A percentile compares a stretch with the other conserved stretches of the same genome.
These are phyloP conservation scores for Emydomyces testavorans DNA, from an alignment of 2,329 filamentous ascomycete genomes.

Conservation along the genomic window DNA sequence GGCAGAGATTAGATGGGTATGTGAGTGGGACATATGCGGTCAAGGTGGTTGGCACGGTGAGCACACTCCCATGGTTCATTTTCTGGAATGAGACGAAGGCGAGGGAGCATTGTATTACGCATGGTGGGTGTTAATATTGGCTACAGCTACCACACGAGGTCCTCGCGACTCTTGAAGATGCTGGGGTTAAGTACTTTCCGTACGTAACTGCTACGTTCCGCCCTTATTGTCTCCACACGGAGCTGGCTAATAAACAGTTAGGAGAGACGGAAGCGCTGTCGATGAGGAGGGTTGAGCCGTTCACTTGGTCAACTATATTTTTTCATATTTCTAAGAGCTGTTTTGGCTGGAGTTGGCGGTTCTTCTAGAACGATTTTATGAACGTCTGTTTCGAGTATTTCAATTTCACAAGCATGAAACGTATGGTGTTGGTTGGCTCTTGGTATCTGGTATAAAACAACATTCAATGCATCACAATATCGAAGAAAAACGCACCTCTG, in stretches of 20 bases:
- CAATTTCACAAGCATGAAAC: not conserved
- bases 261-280: slow-evolving; percentile 37
- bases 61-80: slow-evolving; percentile 19
- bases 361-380: not conserved
- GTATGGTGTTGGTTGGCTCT: not conserved
- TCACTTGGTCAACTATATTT: not conserved
- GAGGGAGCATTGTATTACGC: not conserved
- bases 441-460: not conserved
- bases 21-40: slow-evolving; percentile 84
- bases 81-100: not conserved
- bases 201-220: no score
- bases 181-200: slow-evolving; percentile 52
- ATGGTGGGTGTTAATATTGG: not conserved
- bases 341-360: slow-evolving; percentile 3
- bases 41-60: slow-evolving; percentile 73
- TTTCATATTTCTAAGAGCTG: slow-evolving; percentile 1
- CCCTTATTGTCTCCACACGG: not conserved
- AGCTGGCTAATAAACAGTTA: slow-evolving; percentile 16
- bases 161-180: slow-evolving; percentile 45
- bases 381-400: not conserved
- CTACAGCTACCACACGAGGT: slow-evolving; percentile 46
- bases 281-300: slow-evolving; percentile 33
- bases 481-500: not conserved
- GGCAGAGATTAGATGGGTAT: slow-evolving; percentile 83
- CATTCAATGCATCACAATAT: not conserved